Evolutionary conservation across 768 basidiomycete genomes (phyloP), one percentile per base, ranked within the genome.

Genomic region (Kwoniella bestiolae): DNA sequence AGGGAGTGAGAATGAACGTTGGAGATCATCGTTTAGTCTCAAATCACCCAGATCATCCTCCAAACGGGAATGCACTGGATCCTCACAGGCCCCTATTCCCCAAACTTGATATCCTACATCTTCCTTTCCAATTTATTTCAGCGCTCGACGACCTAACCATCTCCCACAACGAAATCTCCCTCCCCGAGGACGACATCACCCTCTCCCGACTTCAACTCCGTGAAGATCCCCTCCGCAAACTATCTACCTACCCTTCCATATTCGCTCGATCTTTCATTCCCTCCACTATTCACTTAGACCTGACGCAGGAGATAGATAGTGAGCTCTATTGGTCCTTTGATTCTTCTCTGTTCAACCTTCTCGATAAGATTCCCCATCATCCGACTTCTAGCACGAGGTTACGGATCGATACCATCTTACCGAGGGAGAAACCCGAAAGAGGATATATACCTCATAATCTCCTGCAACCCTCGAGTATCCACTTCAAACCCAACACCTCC

Each of bases 391-490:
- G 14, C 29, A 47, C 31, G 26, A 35, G 9, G 23, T 23, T 60
- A 11, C 21, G 21, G 23, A 49, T 59, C 12, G 29, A 59, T 3
- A 46, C 32, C 3, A 23, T 34, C 3, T 49, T 50, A 50, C 46
- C 58, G 3, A n/a, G 29, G 8, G 58, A 49, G 12, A 23, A 21
- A 4, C 58, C 46, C 5, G 35, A 38, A 12, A 55, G 38, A 31
- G 61, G 41, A 11, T 63, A 63, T 52, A 63, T 63, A 16, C 61
- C 61, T 9, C 61, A 63, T 46, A 29, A 52, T 55, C 25, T 63
- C 0, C 2, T 29, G 18, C 21, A 53, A 21, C 23, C 35, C 6
- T 31, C 61, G 16, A 23, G 16, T 8, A 44, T 61, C 12, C 49
- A 50, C 23, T 62, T 62, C 49, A 25, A 28, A 21, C 31, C 50